Conservation (phyloP, 768 basidiomycete genomes). For the Austroboletus festivus region DNA sequence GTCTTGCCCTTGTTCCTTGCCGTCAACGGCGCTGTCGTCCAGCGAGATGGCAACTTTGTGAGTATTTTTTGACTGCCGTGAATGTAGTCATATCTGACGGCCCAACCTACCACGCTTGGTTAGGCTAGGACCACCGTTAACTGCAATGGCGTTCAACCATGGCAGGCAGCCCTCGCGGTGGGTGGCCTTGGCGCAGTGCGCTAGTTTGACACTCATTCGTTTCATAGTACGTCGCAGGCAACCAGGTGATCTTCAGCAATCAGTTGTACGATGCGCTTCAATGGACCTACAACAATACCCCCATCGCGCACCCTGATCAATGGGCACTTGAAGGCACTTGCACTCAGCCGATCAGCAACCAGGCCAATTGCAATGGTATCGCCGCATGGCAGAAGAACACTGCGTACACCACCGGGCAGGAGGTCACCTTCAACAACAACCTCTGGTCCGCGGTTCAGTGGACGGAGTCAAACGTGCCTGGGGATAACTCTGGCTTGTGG, state of each 20-base stretch:
- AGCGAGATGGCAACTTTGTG: constrained; percentile 16
- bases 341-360: constrained; percentile 21
- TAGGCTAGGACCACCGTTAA: neutral
- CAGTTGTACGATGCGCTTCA: constrained; percentile 25
- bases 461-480: constrained; percentile 18
- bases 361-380: constrained; percentile 21
- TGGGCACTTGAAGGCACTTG: constrained; percentile 15
- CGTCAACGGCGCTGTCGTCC: constrained; percentile 15
- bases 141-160: constrained; percentile 20
- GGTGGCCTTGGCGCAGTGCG: accelerated
- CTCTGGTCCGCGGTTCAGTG: constrained; percentile 29
- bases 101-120: no score
- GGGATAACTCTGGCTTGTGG: constrained; percentile 28
- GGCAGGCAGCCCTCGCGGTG: constrained; percentile 25
- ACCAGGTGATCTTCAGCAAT: constrained; percentile 18
- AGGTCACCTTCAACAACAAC: constrained; percentile 12
- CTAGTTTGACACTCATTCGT: neutral
- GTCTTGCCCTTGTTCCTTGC: constrained; percentile 11
- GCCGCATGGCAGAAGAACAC: constrained; percentile 13
- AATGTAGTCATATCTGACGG: no score
- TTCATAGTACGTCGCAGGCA: constrained; percentile 23
- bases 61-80: constrained; percentile 1
- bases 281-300: constrained; percentile 25
- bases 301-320: constrained; percentile 11
- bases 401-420: constrained; percentile 18